Evolutionary conservation across 495 filamentous ascomycete species (phyloP).

Genomic region (Trichoderma asperelloides): DNA sequence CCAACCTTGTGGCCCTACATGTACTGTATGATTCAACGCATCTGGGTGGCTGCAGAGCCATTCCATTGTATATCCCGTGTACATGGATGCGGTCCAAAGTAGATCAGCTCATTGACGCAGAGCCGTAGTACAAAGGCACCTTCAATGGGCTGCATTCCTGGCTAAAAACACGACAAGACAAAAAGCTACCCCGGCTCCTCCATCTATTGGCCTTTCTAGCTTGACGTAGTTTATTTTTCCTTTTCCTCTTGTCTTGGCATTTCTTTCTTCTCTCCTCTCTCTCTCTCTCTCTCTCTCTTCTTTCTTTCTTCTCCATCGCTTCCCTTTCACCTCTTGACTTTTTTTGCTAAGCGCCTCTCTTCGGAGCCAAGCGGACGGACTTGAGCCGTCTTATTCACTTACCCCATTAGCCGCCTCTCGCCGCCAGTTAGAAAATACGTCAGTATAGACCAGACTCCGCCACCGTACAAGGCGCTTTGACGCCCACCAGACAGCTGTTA

Average conservation of each 20-base stretch:
- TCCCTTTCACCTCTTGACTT: neutral
- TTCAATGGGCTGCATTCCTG: neutral
- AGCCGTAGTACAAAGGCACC: neutral
- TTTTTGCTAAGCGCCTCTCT: neutral
- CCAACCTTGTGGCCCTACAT: too few species aligned
- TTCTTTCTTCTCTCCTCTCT: neutral
- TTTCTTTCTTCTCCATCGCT: neutral
- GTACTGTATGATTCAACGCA: neutral
- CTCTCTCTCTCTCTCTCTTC: neutral
- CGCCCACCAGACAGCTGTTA: too few species aligned
- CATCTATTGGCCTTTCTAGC: neutral
- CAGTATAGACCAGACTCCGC: too few species aligned
- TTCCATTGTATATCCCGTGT: neutral
- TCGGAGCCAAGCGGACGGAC: neutral
- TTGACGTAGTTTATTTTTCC: neutral
- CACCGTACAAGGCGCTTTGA: too few species aligned
- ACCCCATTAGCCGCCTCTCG: too few species aligned
- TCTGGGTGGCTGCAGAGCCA: neutral
- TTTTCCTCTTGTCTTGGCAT: neutral
- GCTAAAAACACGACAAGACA: neutral
- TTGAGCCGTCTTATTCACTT: neutral
- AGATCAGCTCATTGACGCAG: neutral
- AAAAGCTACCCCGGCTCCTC: too few species aligned
- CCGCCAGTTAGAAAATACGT: too few species aligned
- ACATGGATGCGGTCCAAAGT: neutral